Evolutionary conservation across 345 rosid genomes (phyloP).

Genomic region (Rhizophora mangle): DNA sequence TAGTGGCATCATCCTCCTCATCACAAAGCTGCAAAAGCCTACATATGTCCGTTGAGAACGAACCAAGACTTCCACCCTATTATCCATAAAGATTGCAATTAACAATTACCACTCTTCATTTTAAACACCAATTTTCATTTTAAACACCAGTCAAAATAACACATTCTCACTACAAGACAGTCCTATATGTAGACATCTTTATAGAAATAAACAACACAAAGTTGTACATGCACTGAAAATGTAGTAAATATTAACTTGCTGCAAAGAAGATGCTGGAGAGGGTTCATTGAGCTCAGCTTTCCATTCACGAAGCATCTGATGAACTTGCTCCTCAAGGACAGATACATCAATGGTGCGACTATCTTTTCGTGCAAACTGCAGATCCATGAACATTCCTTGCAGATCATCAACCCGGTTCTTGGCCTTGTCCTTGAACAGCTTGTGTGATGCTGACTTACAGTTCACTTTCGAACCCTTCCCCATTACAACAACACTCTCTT

Average conservation of each 20-base stretch:
- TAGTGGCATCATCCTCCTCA: slow-evolving; percentile 98
- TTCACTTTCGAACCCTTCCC: slow-evolving; percentile 80
- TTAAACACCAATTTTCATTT: slow-evolving; percentile 4
- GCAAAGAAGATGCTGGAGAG: slow-evolving; percentile 93
- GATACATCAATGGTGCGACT: slow-evolving; percentile 65
- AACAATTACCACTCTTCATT: neutral
- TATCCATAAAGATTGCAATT: slow-evolving; percentile 10
- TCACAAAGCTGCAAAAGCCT: slow-evolving; percentile 84
- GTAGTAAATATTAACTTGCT: slow-evolving; percentile 60
- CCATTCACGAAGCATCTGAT: slow-evolving; percentile 99
- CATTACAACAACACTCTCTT: slow-evolving; percentile 31
- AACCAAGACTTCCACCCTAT: slow-evolving; percentile 80
- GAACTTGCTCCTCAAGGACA: slow-evolving; percentile 94
- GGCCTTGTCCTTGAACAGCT: slow-evolving; percentile 88
- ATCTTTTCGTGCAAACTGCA: slow-evolving; percentile 91
- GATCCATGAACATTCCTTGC: slow-evolving; percentile 80
- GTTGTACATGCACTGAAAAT: slow-evolving; percentile 17
- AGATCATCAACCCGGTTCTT: slow-evolving; percentile 98
- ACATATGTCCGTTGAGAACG: slow-evolving; percentile 87
- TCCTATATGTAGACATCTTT: neutral
- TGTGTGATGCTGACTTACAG: slow-evolving; percentile 94
- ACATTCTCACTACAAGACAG: neutral
- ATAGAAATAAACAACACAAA: neutral
- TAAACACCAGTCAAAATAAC: slow-evolving; percentile 15
- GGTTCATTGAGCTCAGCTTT: slow-evolving; percentile 97